Evolutionary conservation across 306 rosid genomes (phyloP).

Genomic region (Lathyrus aphaca): DNA sequence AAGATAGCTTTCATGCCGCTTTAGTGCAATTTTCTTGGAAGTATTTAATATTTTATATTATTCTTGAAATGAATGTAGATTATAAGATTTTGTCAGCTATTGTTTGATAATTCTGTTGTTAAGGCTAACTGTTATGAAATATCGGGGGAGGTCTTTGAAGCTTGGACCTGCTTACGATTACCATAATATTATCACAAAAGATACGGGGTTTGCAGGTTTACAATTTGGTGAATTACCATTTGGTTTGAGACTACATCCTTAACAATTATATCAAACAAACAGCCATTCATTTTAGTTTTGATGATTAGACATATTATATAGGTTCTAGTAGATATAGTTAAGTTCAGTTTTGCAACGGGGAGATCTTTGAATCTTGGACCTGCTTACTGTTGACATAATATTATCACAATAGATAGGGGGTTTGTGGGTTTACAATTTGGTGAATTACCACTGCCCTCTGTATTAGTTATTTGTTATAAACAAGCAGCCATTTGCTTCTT

Average conservation of each 20-base stretch:
- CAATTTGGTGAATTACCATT: constrained; percentile 13
- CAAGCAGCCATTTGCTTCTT: no score
- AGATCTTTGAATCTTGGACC: constrained; percentile 20
- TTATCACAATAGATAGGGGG: background rate
- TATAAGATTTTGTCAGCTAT: constrained; percentile 12
- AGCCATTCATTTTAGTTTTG: constrained; percentile 19
- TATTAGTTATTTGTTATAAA: background rate
- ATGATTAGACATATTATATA: constrained; percentile 1
- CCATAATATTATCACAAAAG: background rate
- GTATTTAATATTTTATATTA: constrained; percentile 15
- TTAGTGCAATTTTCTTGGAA: constrained; percentile 2
- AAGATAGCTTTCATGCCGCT: constrained; percentile 5
- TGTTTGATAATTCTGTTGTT: constrained; percentile 13
- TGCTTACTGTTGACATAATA: background rate
- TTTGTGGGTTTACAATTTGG: constrained; percentile 15
- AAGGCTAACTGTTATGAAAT: constrained; percentile 17
- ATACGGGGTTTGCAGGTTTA: constrained; percentile 3
- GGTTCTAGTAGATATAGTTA: constrained; percentile 5
- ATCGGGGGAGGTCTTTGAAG: background rate
- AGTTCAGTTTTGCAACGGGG: constrained; percentile 5
- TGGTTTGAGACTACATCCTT: constrained; percentile 24
- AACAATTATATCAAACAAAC: constrained; percentile 20
- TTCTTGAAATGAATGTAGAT: constrained; percentile 17
- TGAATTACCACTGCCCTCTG: constrained; percentile 6
- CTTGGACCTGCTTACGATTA: constrained; percentile 3